These are phyloP conservation scores for Tylopilus vinaceipallidus DNA, from an alignment of 768 basidiomycete genomes.

Conservation along the genomic window DNA sequence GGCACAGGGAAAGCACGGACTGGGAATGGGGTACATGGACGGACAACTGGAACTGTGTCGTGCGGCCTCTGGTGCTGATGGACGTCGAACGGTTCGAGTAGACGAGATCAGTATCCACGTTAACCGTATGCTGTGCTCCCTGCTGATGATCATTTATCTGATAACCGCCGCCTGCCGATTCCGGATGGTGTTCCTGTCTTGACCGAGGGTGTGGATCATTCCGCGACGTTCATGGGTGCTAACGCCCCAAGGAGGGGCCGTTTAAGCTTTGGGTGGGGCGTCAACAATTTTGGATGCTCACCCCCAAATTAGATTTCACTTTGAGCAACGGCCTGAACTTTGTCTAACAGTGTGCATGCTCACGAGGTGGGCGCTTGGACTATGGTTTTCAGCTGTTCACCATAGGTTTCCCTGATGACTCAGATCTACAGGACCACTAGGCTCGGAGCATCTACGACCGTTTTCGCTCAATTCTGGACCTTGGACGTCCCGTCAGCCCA, in stretches of 20 bases:
- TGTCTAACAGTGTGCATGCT: background rate
- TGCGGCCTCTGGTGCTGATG: conserved; percentile 55
- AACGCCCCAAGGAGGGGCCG: too few relatives aligned
- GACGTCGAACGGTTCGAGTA: conserved; percentile 29
- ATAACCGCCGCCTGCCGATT: background rate
- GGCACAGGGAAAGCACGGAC: conserved; percentile 23
- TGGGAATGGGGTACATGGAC: conserved; percentile 79
- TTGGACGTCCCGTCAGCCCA: too few relatives aligned
- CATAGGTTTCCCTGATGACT: too few relatives aligned
- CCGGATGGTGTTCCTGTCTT: background rate
- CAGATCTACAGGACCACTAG: too few relatives aligned
- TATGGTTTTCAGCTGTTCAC: too few relatives aligned
- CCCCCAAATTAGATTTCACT: background rate
- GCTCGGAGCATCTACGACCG: too few relatives aligned
- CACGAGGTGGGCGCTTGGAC: too few relatives aligned
- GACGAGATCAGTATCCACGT: background rate
- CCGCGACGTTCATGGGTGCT: too few relatives aligned
- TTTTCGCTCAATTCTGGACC: too few relatives aligned
- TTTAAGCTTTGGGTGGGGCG: background rate
- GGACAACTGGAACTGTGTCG: conserved; percentile 75
- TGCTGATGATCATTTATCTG: background rate
- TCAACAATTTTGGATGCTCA: background rate
- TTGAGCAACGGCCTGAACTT: background rate
- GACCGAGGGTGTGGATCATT: too few relatives aligned
- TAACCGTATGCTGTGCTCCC: background rate